Evolutionary conservation across 176 grass and related monocot genomes (phyloP), one percentile per base, ranked within the genome.

Genomic region (Avena insularis): DNA sequence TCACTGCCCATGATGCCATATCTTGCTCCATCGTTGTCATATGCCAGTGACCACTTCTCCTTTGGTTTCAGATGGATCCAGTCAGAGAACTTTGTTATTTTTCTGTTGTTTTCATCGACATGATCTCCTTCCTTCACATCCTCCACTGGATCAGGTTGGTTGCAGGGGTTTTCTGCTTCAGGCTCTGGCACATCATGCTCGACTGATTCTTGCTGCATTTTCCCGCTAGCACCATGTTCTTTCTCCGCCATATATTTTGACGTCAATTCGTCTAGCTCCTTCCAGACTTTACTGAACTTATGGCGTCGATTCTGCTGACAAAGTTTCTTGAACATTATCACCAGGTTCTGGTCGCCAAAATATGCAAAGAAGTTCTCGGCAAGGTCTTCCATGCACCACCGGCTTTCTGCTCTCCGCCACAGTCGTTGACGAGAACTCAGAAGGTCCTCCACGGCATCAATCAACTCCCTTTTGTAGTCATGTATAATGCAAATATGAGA

Each of bases 201-300:
- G 29, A 35, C 48, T 59, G 76, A 71, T 40, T 59, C 3, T 11
- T 71, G 49, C 36, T 59, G 76, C 51, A 71, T 47, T 59, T 86
- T 10, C 23, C 5, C 16, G n/a, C 63, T 71, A 46, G 35, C 36
- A 14, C 36, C 20, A 15, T 53, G 1, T 65, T 64, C 27, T 71
- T 79, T 79, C 11, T 21, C 76, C 4, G 17, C 16, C 5, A 14
- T 60, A 71, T 79, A 59, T 59, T 33, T 79, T 14, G 65, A 15
- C 9, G 62, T 86, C 49, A 86, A 3, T 19, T 86, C 31, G 0
- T 86, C 84, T 56, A 86, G 84, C 60, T 86, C 75, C 75, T 79
- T 78, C 62, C 84, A 86, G 8, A 86, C 69, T 20, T 78, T 68
- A 27, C 21, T 48, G 13, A 86, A 86, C 75, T 86, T 86, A 57